Conservation (phyloP, 345 rosid species). For the Boechera stricta region DNA sequence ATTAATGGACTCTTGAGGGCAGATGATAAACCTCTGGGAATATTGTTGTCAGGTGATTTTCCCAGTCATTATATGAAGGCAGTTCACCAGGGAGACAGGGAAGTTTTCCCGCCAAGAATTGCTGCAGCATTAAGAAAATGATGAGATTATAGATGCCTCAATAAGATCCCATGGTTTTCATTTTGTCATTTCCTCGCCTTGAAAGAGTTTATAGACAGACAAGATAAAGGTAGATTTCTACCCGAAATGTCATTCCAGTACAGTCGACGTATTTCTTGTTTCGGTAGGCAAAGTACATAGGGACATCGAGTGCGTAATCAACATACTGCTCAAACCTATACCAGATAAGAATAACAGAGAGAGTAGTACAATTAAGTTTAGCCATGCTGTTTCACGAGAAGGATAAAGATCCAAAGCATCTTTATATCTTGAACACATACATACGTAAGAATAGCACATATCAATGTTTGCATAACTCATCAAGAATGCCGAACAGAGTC, state of each 20-base stretch:
- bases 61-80: slow-evolving; percentile 96
- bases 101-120: slow-evolving; percentile 95
- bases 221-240: slow-evolving; percentile 57
- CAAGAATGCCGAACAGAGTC: slow-evolving; percentile 19
- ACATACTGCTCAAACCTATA: slow-evolving; percentile 98
- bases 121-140: slow-evolving; percentile 55
- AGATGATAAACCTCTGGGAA: slow-evolving; percentile 84
- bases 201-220: slow-evolving; percentile 17
- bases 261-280: slow-evolving; percentile 88
- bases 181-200: neutral
- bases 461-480: neutral
- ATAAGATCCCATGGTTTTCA: slow-evolving; percentile 4
- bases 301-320: slow-evolving; percentile 99
- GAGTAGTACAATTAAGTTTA: slow-evolving; percentile 11
- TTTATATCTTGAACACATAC: slow-evolving; percentile 7
- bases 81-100: slow-evolving; percentile 90
- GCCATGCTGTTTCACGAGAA: neutral
- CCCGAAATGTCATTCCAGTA: slow-evolving; percentile 96
- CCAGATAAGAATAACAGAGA: slow-evolving; percentile 19
- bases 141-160: slow-evolving; percentile 2
- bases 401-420: neutral
- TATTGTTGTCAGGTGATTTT: slow-evolving; percentile 93
- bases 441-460: slow-evolving; percentile 4
- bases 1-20: neutral
- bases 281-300: slow-evolving; percentile 96